Conservation (phyloP, 2,329 filamentous ascomycete species). For the Raffaelea albimanens region DNA sequence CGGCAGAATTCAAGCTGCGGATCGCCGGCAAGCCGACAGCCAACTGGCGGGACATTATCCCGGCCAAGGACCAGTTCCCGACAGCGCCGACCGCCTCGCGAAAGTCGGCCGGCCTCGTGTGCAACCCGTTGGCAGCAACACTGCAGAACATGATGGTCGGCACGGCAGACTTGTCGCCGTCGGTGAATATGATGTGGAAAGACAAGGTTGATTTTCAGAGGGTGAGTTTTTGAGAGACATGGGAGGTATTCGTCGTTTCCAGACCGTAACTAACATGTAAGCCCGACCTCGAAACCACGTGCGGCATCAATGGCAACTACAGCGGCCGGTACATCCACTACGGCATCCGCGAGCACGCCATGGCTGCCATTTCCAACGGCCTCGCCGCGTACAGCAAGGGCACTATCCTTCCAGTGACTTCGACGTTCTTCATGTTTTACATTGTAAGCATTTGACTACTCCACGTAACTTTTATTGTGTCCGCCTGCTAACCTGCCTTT, state of each 20-base stretch:
- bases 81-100: conserved; percentile 40
- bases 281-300: conserved; percentile 19
- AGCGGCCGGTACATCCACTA: conserved; percentile 49
- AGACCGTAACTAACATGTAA: too few species aligned
- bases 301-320: conserved; percentile 18
- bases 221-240: too few species aligned
- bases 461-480: neutral
- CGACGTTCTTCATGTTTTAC: conserved; percentile 50
- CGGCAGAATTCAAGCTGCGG: conserved; percentile 34
- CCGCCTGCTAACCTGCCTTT: too few species aligned
- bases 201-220: conserved; percentile 41
- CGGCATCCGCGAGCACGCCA: conserved; percentile 53
- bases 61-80: conserved; percentile 30
- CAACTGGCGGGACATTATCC: conserved; percentile 42
- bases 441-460: neutral
- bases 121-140: conserved; percentile 34
- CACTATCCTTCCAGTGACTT: conserved; percentile 43
- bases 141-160: conserved; percentile 34
- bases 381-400: conserved; percentile 42
- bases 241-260: too few species aligned
- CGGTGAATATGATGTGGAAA: conserved; percentile 39
- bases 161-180: conserved; percentile 36
- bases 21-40: conserved; percentile 13
- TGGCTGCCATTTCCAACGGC: conserved; percentile 49
- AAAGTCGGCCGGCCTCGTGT: conserved; percentile 34